Evolutionary conservation across 306 rosid genomes (phyloP), one percentile per base, ranked within the genome.

Genomic region (Lathyrus oleraceus): DNA sequence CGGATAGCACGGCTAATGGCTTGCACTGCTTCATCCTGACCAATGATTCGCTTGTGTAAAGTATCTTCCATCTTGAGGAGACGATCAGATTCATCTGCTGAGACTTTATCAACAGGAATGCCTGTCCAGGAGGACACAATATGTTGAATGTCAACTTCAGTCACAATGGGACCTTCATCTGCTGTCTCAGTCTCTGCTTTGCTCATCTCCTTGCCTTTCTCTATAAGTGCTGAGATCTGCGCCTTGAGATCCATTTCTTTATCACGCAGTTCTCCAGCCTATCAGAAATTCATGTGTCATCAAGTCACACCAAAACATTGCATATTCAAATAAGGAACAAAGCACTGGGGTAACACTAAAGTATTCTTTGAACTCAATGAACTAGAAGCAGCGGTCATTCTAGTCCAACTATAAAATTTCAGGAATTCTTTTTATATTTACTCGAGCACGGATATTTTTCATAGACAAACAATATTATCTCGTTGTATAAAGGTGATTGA

Each of bases 1-100:
- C 98, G 96, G 49, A 93, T 90, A 28, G 98, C 98, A 62, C 97
- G 89, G 65, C 98, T 90, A 70, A 93, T 93, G 73, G 98, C 98
- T 73, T 82, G 75, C 30, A 93, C 98, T n/a, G 98, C 98, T 84
- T 93, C 98, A 80, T 93, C 98, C 67, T 93, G 98, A 71, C 98
- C 98, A 78, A 93, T 28, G 71, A 93, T 79, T 58, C 98, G 84
- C 80, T 70, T 87, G 69, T 93, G 97, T 65, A 93, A 85, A 51
- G 97, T 85, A 72, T 88, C 97, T 84, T 93, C 98, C 98, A 93
- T 93, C 88, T 93, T 93, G 48, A 93, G 98, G 38, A 93, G 97
- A 72, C 98, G 97, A 62, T 93, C 97, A 10, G 98, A 90, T 81
- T 93, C 98, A 76, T 93, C 98, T 0, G 96, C 79, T 28, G 98